Evolutionary conservation across 805 yeast genomes (phyloP).

Genomic region (Jamesozyma piceae): DNA sequence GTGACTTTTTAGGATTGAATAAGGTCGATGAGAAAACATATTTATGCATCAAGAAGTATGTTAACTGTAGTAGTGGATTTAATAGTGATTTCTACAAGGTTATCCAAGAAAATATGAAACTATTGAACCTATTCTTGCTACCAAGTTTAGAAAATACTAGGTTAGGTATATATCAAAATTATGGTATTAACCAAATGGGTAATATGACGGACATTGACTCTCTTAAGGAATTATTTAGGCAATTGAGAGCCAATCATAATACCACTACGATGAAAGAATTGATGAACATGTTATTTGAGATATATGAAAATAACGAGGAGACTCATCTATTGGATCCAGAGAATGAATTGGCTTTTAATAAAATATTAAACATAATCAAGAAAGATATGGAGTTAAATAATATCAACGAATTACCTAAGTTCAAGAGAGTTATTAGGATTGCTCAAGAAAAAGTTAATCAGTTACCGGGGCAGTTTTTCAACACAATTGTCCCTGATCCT

Average conservation of each 20-base stretch:
- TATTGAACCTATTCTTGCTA: not conserved
- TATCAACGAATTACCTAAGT: not conserved
- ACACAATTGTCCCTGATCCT: slow-evolving; percentile 19
- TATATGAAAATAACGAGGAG: not conserved
- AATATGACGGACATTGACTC: slow-evolving; percentile 4
- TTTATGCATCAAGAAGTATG: not conserved
- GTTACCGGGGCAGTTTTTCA: slow-evolving; percentile 1
- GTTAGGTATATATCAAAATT: not conserved
- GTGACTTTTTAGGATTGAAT: slow-evolving; percentile 12
- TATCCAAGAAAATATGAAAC: not conserved
- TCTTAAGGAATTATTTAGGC: slow-evolving; percentile 3
- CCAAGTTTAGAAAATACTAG: not conserved
- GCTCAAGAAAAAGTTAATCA: not conserved
- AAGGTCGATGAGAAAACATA: slow-evolving; percentile 6
- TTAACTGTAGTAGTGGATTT: not conserved
- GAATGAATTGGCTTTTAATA: not conserved
- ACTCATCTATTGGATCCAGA: not conserved
- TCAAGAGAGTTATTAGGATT: not conserved
- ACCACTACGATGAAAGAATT: not conserved
- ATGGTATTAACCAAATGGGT: slow-evolving; percentile 3
- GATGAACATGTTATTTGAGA: not conserved
- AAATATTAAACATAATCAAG: not conserved
- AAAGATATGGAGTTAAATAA: slow-evolving; percentile 1
- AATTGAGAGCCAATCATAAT: not conserved
- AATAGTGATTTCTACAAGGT: not conserved